Percentiles rank a stretch among this genome's conserved stretches.
phyloP scores from a whole-genome alignment of 208 protist genomes.

The Leishmania turanica region DNA sequence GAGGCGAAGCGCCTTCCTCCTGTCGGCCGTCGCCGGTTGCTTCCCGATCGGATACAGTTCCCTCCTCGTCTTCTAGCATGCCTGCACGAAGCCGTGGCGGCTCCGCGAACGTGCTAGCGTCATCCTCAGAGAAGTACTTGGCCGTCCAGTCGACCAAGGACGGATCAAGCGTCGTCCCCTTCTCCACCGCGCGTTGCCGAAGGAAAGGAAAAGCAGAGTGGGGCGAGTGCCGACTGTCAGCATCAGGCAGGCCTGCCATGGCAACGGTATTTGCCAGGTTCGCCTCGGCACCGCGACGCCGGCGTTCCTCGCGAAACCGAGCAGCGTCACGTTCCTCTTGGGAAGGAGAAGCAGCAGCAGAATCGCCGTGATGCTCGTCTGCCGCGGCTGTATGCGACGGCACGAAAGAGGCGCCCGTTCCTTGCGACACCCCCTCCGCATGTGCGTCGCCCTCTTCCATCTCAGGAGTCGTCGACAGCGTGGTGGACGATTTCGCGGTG shows the following conservation, averaged over 20 bases:
- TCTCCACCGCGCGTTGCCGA: conserved; percentile 75
- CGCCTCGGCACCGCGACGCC: conserved; percentile 52
- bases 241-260: conserved; percentile 46
- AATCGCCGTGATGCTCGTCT: background rate
- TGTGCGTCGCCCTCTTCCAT: background rate
- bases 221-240: conserved; percentile 27
- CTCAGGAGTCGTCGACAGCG: background rate
- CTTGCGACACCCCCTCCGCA: background rate
- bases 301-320: conserved; percentile 43
- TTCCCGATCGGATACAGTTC: background rate
- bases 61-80: background rate
- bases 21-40: background rate
- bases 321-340: conserved; percentile 20
- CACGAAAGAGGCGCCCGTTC: background rate
- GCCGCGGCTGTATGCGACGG: background rate
- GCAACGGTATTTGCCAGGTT: conserved; percentile 63
- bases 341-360: background rate
- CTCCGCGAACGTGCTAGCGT: conserved; percentile 59
- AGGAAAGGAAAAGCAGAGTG: conserved; percentile 85
- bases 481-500: background rate
- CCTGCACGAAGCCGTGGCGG: conserved; percentile 60
- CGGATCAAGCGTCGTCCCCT: conserved; percentile 72
- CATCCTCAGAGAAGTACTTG: conserved; percentile 89
- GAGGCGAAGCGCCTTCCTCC: background rate
- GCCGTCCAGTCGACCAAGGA: conserved; percentile 92